phyloP scores from a whole-genome alignment of 176 grass and related monocot species.

The Aegilops umbellulata region DNA sequence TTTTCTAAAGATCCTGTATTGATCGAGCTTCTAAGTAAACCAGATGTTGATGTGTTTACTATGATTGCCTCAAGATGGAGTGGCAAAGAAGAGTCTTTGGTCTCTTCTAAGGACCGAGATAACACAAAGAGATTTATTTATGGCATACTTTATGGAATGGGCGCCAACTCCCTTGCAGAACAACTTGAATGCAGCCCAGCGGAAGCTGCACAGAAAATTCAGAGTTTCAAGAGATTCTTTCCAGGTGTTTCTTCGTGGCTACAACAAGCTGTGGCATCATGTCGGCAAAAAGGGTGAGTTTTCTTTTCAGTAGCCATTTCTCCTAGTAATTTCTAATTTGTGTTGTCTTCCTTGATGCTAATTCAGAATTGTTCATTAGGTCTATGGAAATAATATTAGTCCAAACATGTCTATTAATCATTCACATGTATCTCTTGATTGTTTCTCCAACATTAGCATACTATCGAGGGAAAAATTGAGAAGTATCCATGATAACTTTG shows the following conservation, averaged over 20 bases:
- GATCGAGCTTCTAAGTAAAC: conserved; percentile 85
- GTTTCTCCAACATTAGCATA: not conserved
- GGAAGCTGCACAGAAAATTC: conserved; percentile 83
- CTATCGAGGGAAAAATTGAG: not conserved
- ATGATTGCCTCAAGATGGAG: conserved; percentile 91
- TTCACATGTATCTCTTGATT: conserved; percentile 5
- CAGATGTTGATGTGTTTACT: conserved; percentile 83
- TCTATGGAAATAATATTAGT: not conserved
- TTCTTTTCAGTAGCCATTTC: conserved; percentile 28
- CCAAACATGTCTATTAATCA: not conserved
- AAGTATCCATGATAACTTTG: not conserved
- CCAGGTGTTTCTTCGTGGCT: conserved; percentile 84
- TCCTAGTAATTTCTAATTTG: not conserved
- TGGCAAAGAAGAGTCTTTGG: conserved; percentile 56
- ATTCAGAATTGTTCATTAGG: not conserved
- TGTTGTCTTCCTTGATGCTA: conserved; percentile 4
- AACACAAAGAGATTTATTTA: conserved; percentile 88
- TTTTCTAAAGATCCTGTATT: conserved; percentile 81
- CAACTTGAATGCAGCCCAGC: conserved; percentile 75
- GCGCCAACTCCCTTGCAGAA: conserved; percentile 80
- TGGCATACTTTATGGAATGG: conserved; percentile 93
- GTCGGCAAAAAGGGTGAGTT: conserved; percentile 81
- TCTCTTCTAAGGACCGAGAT: conserved; percentile 76
- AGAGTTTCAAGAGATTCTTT: conserved; percentile 78
- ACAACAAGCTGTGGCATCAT: conserved; percentile 69